Conservation (phyloP, 2,329 filamentous ascomycete species). For the Aspergillus sp. region DNA sequence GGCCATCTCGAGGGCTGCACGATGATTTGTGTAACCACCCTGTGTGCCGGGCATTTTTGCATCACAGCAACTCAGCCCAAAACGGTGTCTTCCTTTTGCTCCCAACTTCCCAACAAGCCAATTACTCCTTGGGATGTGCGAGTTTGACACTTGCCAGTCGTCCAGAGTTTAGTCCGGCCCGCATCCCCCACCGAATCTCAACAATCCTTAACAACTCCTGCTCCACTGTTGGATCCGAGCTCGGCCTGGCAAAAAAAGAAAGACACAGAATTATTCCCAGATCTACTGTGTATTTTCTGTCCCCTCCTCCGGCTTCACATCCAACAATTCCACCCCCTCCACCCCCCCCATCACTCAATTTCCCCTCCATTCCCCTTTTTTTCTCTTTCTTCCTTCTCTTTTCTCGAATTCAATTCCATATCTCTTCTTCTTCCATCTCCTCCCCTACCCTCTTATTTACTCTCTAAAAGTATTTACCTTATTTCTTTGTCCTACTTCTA, state of each 20-base stretch:
- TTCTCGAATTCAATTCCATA: conserved; percentile 1
- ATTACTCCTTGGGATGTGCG: no score
- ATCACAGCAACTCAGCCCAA: no score
- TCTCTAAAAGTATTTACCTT: conserved; percentile 4
- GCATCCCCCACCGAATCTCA: conserved; percentile 13
- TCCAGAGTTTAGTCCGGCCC: neutral
- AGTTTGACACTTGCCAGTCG: no score
- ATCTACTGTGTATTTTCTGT: neutral
- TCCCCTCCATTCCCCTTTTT: conserved; percentile 5
- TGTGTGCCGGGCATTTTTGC: no score
- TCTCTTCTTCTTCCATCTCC: conserved; percentile 5
- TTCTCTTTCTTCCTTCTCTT: conserved; percentile 2
- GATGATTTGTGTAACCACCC: no score
- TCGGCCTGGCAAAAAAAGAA: conserved; percentile 8
- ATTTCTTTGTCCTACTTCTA: conserved; percentile 8
- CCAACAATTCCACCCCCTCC: neutral
- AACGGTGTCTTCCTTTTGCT: no score
- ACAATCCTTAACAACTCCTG: conserved; percentile 4
- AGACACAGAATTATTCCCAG: neutral
- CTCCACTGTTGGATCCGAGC: conserved; percentile 2
- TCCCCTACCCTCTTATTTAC: conserved; percentile 7
- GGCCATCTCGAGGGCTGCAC: no score
- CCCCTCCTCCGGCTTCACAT: conserved; percentile 1
- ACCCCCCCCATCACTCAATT: neutral
- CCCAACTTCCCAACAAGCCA: no score